Conservation (phyloP, 164 flowering plant genomes). For the Piper longum region DNA sequence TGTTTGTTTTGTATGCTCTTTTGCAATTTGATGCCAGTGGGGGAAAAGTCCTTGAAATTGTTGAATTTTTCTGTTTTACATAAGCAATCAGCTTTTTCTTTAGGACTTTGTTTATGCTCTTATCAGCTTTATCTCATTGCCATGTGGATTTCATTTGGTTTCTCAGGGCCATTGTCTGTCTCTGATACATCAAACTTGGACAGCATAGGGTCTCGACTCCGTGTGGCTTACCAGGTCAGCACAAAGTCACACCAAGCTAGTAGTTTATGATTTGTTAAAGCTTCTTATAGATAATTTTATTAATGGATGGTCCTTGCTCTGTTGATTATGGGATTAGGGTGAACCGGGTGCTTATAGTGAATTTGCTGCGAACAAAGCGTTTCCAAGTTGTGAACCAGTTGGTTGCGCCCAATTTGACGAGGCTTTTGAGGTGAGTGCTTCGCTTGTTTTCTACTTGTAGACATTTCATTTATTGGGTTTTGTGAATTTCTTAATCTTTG, state of each 20-base stretch:
- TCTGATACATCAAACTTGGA: constrained; percentile 1
- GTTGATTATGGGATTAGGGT: constrained; percentile 32
- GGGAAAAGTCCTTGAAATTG: too few relatives aligned
- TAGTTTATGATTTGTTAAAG: too few relatives aligned
- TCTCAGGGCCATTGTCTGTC: constrained; percentile 6
- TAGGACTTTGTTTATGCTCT: too few relatives aligned
- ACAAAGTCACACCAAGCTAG: background rate
- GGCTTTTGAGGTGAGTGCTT: constrained; percentile 49
- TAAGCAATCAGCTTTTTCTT: too few relatives aligned
- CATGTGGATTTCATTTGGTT: background rate
- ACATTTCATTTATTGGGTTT: background rate
- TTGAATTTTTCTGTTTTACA: too few relatives aligned
- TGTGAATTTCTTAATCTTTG: background rate
- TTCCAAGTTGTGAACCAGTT: constrained; percentile 83
- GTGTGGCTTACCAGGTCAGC: constrained; percentile 10
- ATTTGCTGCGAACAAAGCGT: constrained; percentile 83
- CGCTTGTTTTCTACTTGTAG: background rate
- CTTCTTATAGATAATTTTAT: too few relatives aligned
- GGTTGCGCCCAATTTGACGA: constrained; percentile 88
- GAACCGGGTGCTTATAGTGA: constrained; percentile 89
- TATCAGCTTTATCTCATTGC: too few relatives aligned
- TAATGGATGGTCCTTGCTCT: background rate
- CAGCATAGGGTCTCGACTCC: constrained; percentile 4
- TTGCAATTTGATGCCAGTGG: too few relatives aligned
- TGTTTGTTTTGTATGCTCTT: too few relatives aligned